Conservation (phyloP, 75 land plant genomes). For the Larix kaempferi region DNA sequence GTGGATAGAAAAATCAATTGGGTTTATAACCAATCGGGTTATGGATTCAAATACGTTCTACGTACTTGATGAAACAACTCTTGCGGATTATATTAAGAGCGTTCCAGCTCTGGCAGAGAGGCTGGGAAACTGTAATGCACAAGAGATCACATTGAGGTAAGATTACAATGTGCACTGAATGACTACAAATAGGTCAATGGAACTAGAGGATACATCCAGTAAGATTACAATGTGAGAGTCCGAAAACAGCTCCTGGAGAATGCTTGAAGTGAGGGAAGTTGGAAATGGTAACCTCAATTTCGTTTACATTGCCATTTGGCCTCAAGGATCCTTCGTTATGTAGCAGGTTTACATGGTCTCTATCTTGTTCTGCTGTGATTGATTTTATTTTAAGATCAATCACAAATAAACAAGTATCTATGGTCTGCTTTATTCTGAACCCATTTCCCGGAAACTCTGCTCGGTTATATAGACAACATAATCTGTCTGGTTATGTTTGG, state of each 20-base stretch:
- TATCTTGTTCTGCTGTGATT: neutral
- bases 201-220: no score
- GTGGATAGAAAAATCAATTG: no score
- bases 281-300: constrained; percentile 96
- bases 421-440: neutral
- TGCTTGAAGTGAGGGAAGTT: constrained; percentile 46
- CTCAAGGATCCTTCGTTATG: constrained; percentile 76
- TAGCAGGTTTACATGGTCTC: constrained; percentile 55
- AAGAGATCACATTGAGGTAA: constrained; percentile 35
- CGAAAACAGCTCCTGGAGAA: no score
- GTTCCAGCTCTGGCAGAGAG: constrained; percentile 28
- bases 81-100: constrained; percentile 50
- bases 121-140: neutral
- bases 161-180: neutral
- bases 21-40: no score
- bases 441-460: no score
- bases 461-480: no score
- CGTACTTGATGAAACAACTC: constrained; percentile 34
- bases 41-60: constrained; percentile 16
- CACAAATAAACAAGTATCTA: neutral
- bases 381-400: neutral
- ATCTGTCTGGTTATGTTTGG: no score
- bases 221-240: no score
- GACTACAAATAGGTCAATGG: no score
- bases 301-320: constrained; percentile 67